These are phyloP conservation scores for Petunia secreta DNA, from an alignment of 257 asterid genomes.

Conservation along the genomic window DNA sequence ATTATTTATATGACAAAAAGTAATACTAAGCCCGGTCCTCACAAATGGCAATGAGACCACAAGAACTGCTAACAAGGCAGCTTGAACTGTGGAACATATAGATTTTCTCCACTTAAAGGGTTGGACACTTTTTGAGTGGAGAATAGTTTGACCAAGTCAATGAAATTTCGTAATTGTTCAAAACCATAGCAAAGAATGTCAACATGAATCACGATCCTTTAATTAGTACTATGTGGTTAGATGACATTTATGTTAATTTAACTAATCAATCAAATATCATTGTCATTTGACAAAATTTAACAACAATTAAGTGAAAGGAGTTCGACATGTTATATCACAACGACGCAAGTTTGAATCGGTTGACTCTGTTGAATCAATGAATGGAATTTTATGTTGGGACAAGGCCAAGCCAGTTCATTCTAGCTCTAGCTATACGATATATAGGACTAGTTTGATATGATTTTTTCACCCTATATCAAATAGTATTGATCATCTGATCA, in stretches of 20 bases:
- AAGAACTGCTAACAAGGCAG: too few relatives aligned
- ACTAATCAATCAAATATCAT: neutral
- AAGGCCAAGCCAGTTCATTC: conserved; percentile 10
- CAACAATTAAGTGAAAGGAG: neutral
- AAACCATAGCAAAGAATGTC: neutral
- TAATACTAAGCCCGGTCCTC: too few relatives aligned
- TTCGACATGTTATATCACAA: neutral
- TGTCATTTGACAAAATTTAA: neutral
- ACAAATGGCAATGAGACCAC: too few relatives aligned
- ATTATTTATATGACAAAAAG: too few relatives aligned
- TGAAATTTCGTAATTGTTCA: neutral
- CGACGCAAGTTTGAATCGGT: conserved; percentile 18
- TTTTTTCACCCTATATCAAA: neutral
- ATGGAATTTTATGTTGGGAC: neutral
- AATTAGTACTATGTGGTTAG: neutral
- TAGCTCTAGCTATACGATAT: too few relatives aligned
- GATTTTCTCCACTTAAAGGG: too few relatives aligned
- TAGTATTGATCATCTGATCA: too few relatives aligned
- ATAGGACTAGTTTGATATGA: too few relatives aligned
- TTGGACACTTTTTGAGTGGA: neutral
- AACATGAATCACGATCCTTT: neutral
- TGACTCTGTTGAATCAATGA: too few relatives aligned
- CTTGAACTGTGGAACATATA: too few relatives aligned
- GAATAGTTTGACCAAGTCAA: too few relatives aligned
- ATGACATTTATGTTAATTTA: neutral